Percentiles rank a stretch among this genome's conserved stretches.
Evolutionary conservation across 148 eudicot genomes (phyloP).

Genomic region (Fagopyrum esculentum): DNA sequence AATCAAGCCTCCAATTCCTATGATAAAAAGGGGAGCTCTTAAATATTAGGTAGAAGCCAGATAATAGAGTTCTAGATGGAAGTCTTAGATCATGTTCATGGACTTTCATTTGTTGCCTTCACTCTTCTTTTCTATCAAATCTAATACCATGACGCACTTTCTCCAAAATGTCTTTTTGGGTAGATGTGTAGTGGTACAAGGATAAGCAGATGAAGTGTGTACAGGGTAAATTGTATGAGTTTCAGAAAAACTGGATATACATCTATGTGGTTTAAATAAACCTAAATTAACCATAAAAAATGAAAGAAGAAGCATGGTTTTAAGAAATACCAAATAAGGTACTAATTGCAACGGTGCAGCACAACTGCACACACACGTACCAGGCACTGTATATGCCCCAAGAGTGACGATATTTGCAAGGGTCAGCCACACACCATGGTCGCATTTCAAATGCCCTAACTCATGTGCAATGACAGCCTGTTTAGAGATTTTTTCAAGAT

Average conservation of each 20-base stretch:
- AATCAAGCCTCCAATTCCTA: constrained; percentile 84
- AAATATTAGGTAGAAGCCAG: neutral
- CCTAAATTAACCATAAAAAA: neutral
- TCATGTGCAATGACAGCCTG: constrained; percentile 99
- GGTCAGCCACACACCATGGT: constrained; percentile 95
- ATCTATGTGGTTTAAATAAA: neutral
- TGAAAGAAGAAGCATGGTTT: neutral
- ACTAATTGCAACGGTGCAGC: neutral
- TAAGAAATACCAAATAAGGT: neutral
- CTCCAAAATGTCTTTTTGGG: neutral
- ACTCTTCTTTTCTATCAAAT: neutral
- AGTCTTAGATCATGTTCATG: neutral
- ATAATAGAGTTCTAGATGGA: neutral
- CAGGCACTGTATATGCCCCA: constrained; percentile 87
- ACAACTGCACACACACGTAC: constrained; percentile 23
- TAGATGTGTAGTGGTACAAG: neutral
- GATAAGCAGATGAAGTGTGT: neutral
- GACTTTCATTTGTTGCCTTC: neutral
- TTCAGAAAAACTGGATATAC: neutral
- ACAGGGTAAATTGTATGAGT: neutral
- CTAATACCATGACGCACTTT: neutral
- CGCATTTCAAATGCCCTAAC: constrained; percentile 96
- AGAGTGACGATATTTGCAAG: constrained; percentile 82
- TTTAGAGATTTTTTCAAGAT: neutral
- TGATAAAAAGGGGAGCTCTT: constrained; percentile 1